phyloP scores from a whole-genome alignment of 768 basidiomycete species.

The Amyloporia xantha region DNA sequence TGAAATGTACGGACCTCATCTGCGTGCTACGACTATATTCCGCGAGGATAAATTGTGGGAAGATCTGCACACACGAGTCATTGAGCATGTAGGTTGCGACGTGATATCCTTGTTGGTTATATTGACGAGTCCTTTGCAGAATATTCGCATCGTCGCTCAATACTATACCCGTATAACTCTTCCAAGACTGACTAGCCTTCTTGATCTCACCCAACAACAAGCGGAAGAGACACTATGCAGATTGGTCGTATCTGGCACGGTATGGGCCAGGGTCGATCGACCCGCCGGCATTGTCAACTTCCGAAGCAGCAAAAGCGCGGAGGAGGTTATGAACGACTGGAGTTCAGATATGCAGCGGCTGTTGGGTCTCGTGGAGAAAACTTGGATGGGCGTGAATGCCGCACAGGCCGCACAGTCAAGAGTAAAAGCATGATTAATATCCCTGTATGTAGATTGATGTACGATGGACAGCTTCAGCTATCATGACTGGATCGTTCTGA shows the following conservation, averaged over 20 bases:
- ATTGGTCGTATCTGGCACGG: conserved; percentile 84
- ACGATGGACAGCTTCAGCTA: neutral
- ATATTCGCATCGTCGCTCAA: conserved; percentile 87
- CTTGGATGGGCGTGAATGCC: conserved; percentile 96
- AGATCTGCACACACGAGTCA: conserved; percentile 89
- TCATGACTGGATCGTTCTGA: neutral
- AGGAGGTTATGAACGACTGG: conserved; percentile 98
- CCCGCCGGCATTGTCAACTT: conserved; percentile 88
- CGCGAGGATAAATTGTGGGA: conserved; percentile 79
- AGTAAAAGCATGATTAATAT: conserved; percentile 32
- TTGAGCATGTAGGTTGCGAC: conserved; percentile 88
- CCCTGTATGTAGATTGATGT: too few relatives aligned
- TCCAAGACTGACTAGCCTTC: conserved; percentile 71
- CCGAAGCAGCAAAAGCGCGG: conserved; percentile 71
- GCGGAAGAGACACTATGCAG: conserved; percentile 87
- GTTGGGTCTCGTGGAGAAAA: conserved; percentile 89
- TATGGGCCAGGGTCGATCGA: conserved; percentile 92
- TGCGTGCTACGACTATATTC: conserved; percentile 80
- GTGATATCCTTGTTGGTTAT: too few relatives aligned
- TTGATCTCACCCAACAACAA: conserved; percentile 75
- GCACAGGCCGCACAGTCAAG: conserved; percentile 79
- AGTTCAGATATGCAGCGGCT: conserved; percentile 93
- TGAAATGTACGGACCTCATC: conserved; percentile 75
- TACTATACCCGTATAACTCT: conserved; percentile 96
- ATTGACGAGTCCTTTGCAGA: conserved; percentile 53